These are phyloP conservation scores for Kregervanrija delftensis DNA, from an alignment of 805 yeast species.

Conservation along the genomic window DNA sequence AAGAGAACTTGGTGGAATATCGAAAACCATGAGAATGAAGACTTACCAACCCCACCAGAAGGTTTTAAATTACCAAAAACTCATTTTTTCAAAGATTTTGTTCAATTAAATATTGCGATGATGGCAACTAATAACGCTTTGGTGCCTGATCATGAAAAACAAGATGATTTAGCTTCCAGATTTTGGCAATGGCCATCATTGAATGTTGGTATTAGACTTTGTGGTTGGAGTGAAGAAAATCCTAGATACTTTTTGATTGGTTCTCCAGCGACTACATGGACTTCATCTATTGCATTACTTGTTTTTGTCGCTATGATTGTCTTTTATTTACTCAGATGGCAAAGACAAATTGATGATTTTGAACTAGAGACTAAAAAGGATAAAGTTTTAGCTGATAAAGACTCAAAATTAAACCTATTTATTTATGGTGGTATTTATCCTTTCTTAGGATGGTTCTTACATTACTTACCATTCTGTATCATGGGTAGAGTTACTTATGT, in stretches of 20 bases:
- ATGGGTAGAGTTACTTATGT: conserved; percentile 98
- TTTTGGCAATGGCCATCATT: conserved; percentile 92
- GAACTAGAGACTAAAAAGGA: conserved; percentile 17
- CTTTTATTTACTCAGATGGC: conserved; percentile 63
- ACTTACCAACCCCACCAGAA: conserved; percentile 52
- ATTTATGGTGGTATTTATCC: conserved; percentile 73
- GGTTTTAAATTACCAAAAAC: conserved; percentile 68
- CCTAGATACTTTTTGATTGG: conserved; percentile 66
- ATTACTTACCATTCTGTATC: conserved; percentile 78
- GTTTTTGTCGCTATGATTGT: conserved; percentile 41
- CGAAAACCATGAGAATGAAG: conserved; percentile 58
- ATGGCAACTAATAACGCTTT: conserved; percentile 81
- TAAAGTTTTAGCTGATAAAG: conserved; percentile 5
- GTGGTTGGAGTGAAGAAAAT: conserved; percentile 57
- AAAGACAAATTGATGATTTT: conserved; percentile 68
- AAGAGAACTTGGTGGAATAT: conserved; percentile 88
- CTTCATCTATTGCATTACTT: conserved; percentile 56
- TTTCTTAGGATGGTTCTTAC: conserved; percentile 84
- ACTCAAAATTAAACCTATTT: conserved; percentile 23
- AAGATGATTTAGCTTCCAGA: conserved; percentile 60
- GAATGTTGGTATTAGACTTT: conserved; percentile 67
- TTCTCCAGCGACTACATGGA: conserved; percentile 74
- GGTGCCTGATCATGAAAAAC: conserved; percentile 70
- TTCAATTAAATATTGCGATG: conserved; percentile 76
- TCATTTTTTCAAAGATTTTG: conserved; percentile 67